Conservation (phyloP, 768 basidiomycete genomes). For the Rhodotorula kratochvilovae region DNA sequence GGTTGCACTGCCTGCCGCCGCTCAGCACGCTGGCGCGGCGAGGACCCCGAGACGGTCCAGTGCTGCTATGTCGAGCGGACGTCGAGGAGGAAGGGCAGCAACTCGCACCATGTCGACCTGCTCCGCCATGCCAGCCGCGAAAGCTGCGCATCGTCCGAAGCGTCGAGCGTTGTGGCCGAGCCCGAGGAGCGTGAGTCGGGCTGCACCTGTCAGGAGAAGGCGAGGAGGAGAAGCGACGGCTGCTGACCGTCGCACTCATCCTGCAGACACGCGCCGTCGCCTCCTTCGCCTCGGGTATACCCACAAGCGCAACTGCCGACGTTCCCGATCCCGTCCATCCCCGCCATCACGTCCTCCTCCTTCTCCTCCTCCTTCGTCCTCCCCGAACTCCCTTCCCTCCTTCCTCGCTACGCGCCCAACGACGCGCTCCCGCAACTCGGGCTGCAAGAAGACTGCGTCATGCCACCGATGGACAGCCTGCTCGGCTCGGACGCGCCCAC, state of each 20-base stretch:
- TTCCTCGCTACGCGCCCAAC: background rate
- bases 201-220: too few species aligned
- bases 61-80: slow-evolving; percentile 6
- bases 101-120: background rate
- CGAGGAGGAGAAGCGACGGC: too few species aligned
- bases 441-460: too few species aligned
- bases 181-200: background rate
- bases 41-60: background rate
- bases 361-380: background rate
- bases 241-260: background rate
- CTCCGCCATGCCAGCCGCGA: background rate
- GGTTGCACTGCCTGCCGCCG: slow-evolving; percentile 15
- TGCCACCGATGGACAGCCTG: background rate
- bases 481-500: too few species aligned
- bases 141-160: background rate
- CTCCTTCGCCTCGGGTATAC: background rate
- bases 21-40: slow-evolving; percentile 10
- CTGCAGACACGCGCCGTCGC: background rate
- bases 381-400: background rate
- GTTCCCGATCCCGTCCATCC: background rate
- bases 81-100: background rate
- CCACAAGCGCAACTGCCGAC: background rate
- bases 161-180: background rate
- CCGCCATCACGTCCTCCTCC: background rate
- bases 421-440: too few species aligned